Evolutionary conservation across 2,329 filamentous ascomycete species (phyloP).

Genomic region (Diaporthe longicolla): DNA sequence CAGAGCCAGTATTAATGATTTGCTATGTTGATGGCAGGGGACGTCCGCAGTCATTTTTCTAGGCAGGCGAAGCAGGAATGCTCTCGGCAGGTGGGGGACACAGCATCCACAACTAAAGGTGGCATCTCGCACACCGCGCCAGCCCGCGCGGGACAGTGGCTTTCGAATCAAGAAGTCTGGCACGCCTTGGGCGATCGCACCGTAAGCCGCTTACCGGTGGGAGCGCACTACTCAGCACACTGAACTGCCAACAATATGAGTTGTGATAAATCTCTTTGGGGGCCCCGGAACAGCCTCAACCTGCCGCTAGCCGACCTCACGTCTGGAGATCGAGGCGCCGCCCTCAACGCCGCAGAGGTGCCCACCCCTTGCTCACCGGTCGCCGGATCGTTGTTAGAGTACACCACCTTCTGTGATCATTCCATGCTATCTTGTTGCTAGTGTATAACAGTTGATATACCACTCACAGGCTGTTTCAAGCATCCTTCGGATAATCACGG

Average conservation of each 20-base stretch:
- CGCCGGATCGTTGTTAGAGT: slow-evolving; percentile 32
- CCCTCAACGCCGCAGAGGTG: slow-evolving; percentile 37
- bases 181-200: slow-evolving; percentile 26
- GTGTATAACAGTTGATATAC: slow-evolving; percentile 32
- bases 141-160: slow-evolving; percentile 9
- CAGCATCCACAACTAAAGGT: slow-evolving; percentile 13
- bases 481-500: slow-evolving; percentile 35
- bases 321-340: slow-evolving; percentile 26
- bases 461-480: slow-evolving; percentile 13
- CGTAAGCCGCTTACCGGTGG: slow-evolving; percentile 35
- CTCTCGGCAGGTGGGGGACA: slow-evolving; percentile 24
- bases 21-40: slow-evolving; percentile 8
- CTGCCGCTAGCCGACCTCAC: slow-evolving; percentile 27
- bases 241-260: slow-evolving; percentile 16
- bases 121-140: background rate
- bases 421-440: slow-evolving; percentile 31
- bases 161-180: slow-evolving; percentile 4
- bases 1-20: background rate
- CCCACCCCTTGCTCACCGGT: slow-evolving; percentile 39
- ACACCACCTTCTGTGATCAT: slow-evolving; percentile 31
- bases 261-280: slow-evolving; percentile 23
- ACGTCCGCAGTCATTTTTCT: background rate
- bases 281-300: slow-evolving; percentile 28
- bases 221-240: slow-evolving; percentile 6
- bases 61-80: slow-evolving; percentile 1